Base-by-base conservation (phyloP, 139 green algal species). In the Chlorella sp. region DNA sequence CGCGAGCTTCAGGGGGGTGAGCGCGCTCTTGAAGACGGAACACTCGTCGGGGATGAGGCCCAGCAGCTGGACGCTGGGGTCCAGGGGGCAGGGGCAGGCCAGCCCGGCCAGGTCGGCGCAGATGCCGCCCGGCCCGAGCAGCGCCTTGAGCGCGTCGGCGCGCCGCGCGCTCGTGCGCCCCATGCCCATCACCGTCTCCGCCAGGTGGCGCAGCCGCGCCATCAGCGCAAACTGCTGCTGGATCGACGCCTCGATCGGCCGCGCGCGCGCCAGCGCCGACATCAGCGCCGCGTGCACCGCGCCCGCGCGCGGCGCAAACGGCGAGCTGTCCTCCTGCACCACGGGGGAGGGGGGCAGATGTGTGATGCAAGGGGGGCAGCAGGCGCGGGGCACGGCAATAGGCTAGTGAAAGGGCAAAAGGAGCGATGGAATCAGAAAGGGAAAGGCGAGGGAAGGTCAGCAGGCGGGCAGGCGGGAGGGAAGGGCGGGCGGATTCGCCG, bases 11-110 rank as follows among this genome's bases (percentile, higher is more conserved):
- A 99, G 55, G 6, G 96, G 96, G 25, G 86, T 80, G 78, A 97
- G 87, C 0, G 94, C 92, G 8, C 81, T 93, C 77, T 97, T 98
- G 90, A 99, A 99, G 38, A 97, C 92, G 8, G 66, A 78, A 77
- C 90, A 98, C 58, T 96, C 87, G 25, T 82, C 59, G 8, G 90
- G 82, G 8, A 94, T 68, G 25, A 97, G 71, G 21, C 88, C 91
- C 31, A 80, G 72, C 53, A 98, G 81, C 48, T 90, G 73, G 3
- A 95, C 72, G 8, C 40, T 51, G 8, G 93, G 93, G 69, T 96
- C 85, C 50, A 97, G 77, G 9, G 95, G 94, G 79, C 69, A 94
- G 77, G 31, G 93, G 87, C 79, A 97, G 66, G 23, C 65, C 46
- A 77, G 88, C 41, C 6, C 67, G 4, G 80, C 79, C 73, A 97